Base-by-base conservation (phyloP, 768 basidiomycete genomes). In the Baorangia bicolor region DNA sequence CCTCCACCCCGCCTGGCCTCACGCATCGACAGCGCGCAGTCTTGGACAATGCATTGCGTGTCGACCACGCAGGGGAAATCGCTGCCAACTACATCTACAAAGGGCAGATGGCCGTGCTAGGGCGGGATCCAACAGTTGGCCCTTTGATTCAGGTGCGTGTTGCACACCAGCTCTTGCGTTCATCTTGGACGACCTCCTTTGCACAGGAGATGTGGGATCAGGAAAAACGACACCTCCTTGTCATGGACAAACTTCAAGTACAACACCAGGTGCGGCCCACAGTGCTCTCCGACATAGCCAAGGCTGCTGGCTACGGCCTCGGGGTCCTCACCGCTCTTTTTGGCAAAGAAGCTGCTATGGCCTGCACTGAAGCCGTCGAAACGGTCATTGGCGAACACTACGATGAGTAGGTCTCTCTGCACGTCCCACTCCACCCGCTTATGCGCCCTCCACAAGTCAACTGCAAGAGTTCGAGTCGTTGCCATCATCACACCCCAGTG, bases 301-400 rank as follows among this genome's bases (percentile, higher is more conserved):
- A 94, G 68, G 83, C 83, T 6, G 88, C 87, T 48, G 94, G 94
- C 6, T 95, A 90, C 68, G 88, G 89, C 4, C 76, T 98, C 9
- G 95, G 95, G 6, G 87, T 87, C 6, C 81, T 76, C 0, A 97
- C 95, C 0, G 95, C 92, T 1, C 73, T 96, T 21, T 79, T 96
- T 82, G 90, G 95, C 35, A 89, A 85, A 66, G 89, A 97, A 62
- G 93, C 94, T 13, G 94, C 95, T 1, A 98, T 98, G 95, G 95
- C 95, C 7, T 98, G 95, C 65, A 98, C 95, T 0, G 95, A 98
- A 71, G 95, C 95, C 0, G 94, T 98, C 20, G 95, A 98, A 71
- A 97, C 95, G 0, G 93, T 93, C 53, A 98, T 98, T 49, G 95
- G 95, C 38, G 95, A 98, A 71, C 95, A 98, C 73, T 98, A 98